A percentile compares a stretch with the other conserved stretches of the same genome.
phyloP scores from a whole-genome alignment of 2,329 filamentous ascomycete genomes.

The Claviceps monticola region DNA sequence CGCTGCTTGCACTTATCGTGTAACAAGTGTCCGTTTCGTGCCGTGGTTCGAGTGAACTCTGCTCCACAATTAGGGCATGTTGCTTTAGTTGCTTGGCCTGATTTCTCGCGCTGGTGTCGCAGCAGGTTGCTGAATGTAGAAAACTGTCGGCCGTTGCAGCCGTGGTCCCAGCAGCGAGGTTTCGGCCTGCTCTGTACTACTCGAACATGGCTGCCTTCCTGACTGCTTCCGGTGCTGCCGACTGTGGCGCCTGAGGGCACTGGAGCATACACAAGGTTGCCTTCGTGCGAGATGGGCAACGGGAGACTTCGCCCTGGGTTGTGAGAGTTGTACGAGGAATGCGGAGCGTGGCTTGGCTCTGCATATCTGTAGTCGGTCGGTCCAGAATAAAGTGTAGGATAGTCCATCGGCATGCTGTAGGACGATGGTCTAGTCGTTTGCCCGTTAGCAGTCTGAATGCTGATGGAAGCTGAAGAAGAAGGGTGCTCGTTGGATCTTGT shows the following conservation, averaged over 20 bases:
- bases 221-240: conserved; percentile 17
- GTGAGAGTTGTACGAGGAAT: neutral
- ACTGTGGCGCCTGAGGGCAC: conserved; percentile 24
- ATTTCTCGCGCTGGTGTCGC: conserved; percentile 87
- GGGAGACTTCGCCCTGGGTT: conserved; percentile 25
- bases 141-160: conserved; percentile 89
- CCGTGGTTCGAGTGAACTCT: conserved; percentile 80
- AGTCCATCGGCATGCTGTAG: conserved; percentile 32
- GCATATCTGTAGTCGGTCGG: conserved; percentile 26
- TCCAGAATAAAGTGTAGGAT: conserved; percentile 23
- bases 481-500: neutral
- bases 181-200: conserved; percentile 72
- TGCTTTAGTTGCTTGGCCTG: conserved; percentile 77
- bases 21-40: conserved; percentile 69
- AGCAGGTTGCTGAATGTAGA: conserved; percentile 93
- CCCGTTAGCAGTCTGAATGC: conserved; percentile 7
- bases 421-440: conserved; percentile 15
- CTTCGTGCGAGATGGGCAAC: conserved; percentile 24
- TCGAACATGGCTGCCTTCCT: conserved; percentile 41
- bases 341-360: neutral
- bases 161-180: conserved; percentile 93
- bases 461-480: neutral
- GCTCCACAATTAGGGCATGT: conserved; percentile 83
- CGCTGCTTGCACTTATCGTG: conserved; percentile 86
- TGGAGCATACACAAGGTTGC: conserved; percentile 27